These are phyloP conservation scores for Ascochyta clinopodiicola DNA, from an alignment of 2,329 filamentous ascomycete genomes.

Conservation along the genomic window DNA sequence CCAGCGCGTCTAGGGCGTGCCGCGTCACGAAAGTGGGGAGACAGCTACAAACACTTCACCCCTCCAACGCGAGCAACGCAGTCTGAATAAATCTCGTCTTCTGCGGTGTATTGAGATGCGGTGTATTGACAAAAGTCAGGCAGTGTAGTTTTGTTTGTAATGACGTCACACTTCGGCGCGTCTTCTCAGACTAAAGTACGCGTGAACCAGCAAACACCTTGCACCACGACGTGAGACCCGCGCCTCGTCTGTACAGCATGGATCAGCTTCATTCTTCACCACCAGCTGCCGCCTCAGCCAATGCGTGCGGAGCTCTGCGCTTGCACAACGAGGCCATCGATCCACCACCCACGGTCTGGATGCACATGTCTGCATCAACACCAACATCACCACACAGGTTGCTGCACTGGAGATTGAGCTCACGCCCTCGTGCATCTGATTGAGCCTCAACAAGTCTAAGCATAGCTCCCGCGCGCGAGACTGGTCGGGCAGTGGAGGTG, in stretches of 20 bases:
- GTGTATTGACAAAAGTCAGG: too few relatives aligned
- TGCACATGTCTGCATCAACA: constrained; percentile 13
- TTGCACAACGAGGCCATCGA: background rate
- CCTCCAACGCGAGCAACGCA: too few relatives aligned
- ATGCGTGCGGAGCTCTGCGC: background rate
- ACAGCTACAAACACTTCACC: background rate
- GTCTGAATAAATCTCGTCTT: too few relatives aligned
- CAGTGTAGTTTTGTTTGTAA: too few relatives aligned
- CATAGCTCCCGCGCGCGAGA: constrained; percentile 49
- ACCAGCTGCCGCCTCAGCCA: background rate
- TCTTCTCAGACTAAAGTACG: background rate
- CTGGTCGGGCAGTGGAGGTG: constrained; percentile 39
- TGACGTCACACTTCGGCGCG: constrained; percentile 1
- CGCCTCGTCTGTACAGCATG: constrained; percentile 1
- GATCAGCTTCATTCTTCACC: background rate
- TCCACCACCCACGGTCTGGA: background rate
- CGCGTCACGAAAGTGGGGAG: constrained; percentile 9
- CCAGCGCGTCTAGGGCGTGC: constrained; percentile 16
- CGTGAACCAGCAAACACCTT: background rate
- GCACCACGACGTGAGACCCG: constrained; percentile 5
- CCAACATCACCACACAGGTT: constrained; percentile 22
- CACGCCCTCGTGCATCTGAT: constrained; percentile 36
- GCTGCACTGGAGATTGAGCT: constrained; percentile 8
- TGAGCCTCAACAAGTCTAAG: constrained; percentile 47
- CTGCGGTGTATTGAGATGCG: too few relatives aligned